Evolutionary conservation across 2,329 filamentous ascomycete species (phyloP).

Genomic region (Ambrosiella xylebori): DNA sequence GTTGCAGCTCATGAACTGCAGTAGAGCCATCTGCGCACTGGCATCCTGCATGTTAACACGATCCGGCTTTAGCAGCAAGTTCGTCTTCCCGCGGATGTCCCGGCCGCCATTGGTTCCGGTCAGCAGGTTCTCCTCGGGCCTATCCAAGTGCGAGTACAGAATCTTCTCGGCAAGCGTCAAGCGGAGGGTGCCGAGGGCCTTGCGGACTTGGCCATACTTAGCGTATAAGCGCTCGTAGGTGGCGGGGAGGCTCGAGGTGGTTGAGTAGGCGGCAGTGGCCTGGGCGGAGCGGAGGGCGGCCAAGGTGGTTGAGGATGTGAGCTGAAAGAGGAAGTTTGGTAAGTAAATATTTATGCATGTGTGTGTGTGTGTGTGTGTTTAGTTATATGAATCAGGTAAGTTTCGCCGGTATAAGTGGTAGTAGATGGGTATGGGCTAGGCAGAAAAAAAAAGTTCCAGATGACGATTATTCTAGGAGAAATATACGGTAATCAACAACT

Average conservation of each 20-base stretch:
- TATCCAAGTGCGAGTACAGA: slow-evolving; percentile 85
- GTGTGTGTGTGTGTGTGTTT: not conserved
- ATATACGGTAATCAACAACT: slow-evolving; percentile 16
- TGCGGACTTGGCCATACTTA: slow-evolving; percentile 57
- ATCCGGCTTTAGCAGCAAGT: slow-evolving; percentile 92
- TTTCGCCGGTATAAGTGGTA: not conserved
- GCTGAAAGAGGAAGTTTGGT: slow-evolving; percentile 10
- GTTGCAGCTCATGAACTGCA: slow-evolving; percentile 97
- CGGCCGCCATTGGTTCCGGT: slow-evolving; percentile 68
- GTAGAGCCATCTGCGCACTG: slow-evolving; percentile 90
- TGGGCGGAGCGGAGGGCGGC: slow-evolving; percentile 18
- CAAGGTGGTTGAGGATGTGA: slow-evolving; percentile 17
- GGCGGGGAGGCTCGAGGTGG: slow-evolving; percentile 34
- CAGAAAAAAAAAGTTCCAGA: not conserved
- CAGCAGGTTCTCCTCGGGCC: slow-evolving; percentile 73
- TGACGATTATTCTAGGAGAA: not conserved
- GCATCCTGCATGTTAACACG: slow-evolving; percentile 98
- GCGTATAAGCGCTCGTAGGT: slow-evolving; percentile 69
- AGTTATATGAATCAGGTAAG: not conserved
- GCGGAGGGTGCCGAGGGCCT: slow-evolving; percentile 47
- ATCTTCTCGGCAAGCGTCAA: slow-evolving; percentile 96
- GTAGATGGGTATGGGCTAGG: not conserved
- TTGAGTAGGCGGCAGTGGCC: slow-evolving; percentile 22
- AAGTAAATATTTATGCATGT: not conserved
- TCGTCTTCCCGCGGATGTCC: slow-evolving; percentile 70